Conservation (phyloP, 2,329 filamentous ascomycete species). For the Alternaria alternata region DNA sequence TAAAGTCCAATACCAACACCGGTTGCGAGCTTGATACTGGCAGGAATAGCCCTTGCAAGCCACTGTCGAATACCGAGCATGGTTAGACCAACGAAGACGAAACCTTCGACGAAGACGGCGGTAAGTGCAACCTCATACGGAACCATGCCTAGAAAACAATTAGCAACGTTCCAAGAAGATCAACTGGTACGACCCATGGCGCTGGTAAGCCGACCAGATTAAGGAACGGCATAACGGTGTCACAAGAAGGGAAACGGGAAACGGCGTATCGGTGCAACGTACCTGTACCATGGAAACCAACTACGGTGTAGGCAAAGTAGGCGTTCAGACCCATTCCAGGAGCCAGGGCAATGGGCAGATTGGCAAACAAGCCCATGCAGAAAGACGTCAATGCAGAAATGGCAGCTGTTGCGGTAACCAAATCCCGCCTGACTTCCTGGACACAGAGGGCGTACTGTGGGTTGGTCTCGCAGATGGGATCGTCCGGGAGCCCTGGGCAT, state of each 20-base stretch:
- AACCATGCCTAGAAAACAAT: slow-evolving; percentile 58
- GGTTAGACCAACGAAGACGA: slow-evolving; percentile 82
- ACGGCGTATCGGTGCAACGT: slow-evolving; percentile 19
- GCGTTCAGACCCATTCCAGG: slow-evolving; percentile 86
- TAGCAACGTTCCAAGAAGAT: slow-evolving; percentile 19
- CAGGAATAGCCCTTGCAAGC: slow-evolving; percentile 73
- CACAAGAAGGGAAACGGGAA: slow-evolving; percentile 22
- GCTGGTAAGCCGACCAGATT: slow-evolving; percentile 1
- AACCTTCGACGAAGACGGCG: slow-evolving; percentile 88
- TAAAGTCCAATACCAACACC: slow-evolving; percentile 88
- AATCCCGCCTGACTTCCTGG: slow-evolving; percentile 72
- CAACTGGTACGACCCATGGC: slow-evolving; percentile 6
- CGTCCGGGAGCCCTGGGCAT: slow-evolving; percentile 60
- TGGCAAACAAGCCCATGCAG: slow-evolving; percentile 83
- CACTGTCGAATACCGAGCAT: slow-evolving; percentile 76
- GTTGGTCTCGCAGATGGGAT: slow-evolving; percentile 64
- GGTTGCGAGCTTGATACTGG: slow-evolving; percentile 85
- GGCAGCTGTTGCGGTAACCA: slow-evolving; percentile 85
- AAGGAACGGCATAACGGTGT: slow-evolving; percentile 19
- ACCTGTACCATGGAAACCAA: slow-evolving; percentile 78
- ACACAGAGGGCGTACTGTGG: slow-evolving; percentile 70
- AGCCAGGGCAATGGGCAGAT: slow-evolving; percentile 77
- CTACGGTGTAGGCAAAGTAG: slow-evolving; percentile 84
- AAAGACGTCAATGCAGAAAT: slow-evolving; percentile 83
- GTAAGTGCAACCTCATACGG: slow-evolving; percentile 80